Base-by-base conservation (phyloP, 495 filamentous ascomycete species). In the Aspergillus saccharolyticus region DNA sequence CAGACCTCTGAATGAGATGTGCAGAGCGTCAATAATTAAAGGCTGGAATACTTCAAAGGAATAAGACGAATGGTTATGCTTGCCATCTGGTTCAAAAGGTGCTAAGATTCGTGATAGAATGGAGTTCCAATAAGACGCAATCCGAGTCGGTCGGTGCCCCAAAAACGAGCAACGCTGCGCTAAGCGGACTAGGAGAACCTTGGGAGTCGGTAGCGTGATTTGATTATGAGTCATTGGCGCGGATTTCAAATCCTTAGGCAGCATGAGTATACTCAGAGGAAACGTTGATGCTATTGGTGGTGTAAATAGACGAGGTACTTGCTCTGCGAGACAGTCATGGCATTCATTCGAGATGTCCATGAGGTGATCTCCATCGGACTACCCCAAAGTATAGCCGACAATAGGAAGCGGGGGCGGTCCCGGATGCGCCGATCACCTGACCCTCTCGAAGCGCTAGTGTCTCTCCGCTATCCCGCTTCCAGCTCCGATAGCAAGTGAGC, bases 361-460 rank as follows among this genome's bases (percentile, higher is more conserved):
- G n/a, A n/a, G n/a, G n/a, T n/a, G n/a, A n/a, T n/a, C 10, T 39
- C 14, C 12, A 2, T 39, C 33, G 33, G 1, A 17, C 4, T 50
- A 28, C 47, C 20, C 28, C 22, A 24, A 46, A 17, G 20, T 15
- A 3, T 22, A 18, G 20, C 39, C 21, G 20, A 14, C 25, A 33
- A 25, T 16, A 46, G 33, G 25, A 42, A 53, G 48, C 20, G 48
- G 57, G 55, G 54, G 47, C 12, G n/a, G 21, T 53, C 14, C 62
- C 58, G 58, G 53, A 67, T 60, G 59, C 64, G 65, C 56, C 59
- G 65, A 67, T 67, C 65, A 67, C 65, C 65, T 67, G 65, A 67
- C 51, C 56, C 57, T 50, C 50, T 43, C n/a, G 39, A 12, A 21
- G 48, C 46, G 53, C 45, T 52, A 33, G 45, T 54, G 56, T 56